phyloP scores from a whole-genome alignment of 352 stramenopile genomes.

The Pythium monospermum region DNA sequence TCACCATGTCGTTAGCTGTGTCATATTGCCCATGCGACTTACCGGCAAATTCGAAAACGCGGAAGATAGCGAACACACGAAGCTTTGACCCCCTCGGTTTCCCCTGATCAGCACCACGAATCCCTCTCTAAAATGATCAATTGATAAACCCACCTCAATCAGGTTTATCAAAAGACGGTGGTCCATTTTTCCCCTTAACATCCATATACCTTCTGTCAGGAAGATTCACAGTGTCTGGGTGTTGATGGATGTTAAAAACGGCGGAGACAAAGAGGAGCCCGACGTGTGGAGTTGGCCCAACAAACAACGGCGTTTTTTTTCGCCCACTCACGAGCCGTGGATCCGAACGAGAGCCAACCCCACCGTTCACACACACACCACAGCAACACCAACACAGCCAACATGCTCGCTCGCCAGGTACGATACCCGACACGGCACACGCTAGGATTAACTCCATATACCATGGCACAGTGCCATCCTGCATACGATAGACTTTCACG shows the following conservation, averaged over 20 bases:
- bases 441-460: no score
- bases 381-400: neutral
- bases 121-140: conserved; percentile 13
- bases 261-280: conserved; percentile 19
- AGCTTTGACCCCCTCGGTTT: conserved; percentile 12
- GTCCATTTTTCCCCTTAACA: conserved; percentile 2
- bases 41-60: no score
- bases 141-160: conserved; percentile 3
- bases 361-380: neutral
- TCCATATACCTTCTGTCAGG: neutral
- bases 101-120: conserved; percentile 4
- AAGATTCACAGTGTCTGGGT: neutral
- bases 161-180: conserved; percentile 2
- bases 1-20: neutral
- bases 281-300: conserved; percentile 20
- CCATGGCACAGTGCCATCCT: neutral
- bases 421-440: no score
- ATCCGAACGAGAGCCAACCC: conserved; percentile 1
- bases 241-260: conserved; percentile 22
- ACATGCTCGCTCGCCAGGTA: conserved; percentile 38
- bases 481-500: neutral
- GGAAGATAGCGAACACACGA: conserved; percentile 27
- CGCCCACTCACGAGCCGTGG: conserved; percentile 13
- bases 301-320: neutral
- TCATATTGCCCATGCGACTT: no score